phyloP scores from a whole-genome alignment of 108 stramenopile species.

The Nitzschia sp. region DNA sequence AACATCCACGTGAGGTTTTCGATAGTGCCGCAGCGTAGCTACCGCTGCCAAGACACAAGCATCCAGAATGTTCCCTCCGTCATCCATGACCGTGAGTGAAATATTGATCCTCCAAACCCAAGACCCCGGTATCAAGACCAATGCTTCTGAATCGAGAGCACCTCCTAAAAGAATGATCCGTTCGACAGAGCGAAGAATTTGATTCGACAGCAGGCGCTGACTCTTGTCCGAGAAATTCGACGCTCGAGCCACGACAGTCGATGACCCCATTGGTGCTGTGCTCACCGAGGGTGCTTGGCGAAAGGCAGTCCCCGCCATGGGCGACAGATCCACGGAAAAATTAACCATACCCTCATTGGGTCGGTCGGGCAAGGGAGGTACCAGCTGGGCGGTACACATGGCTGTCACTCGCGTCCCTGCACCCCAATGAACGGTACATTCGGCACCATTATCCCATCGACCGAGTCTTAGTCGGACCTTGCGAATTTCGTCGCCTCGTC shows the following conservation, averaged over 20 bases:
- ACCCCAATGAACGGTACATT: slow-evolving; percentile 81
- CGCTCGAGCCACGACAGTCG: slow-evolving; percentile 20
- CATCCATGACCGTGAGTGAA: slow-evolving; percentile 76
- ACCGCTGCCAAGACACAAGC: slow-evolving; percentile 88
- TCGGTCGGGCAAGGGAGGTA: slow-evolving; percentile 84
- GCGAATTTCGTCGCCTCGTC: slow-evolving; percentile 63
- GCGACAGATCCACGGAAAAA: slow-evolving; percentile 83
- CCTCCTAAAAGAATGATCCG: slow-evolving; percentile 73
- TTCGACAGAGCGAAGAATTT: slow-evolving; percentile 73
- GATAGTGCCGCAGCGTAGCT: slow-evolving; percentile 90
- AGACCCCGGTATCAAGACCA: slow-evolving; percentile 78
- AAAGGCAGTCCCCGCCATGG: slow-evolving; percentile 80
- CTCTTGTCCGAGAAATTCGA: slow-evolving; percentile 41
- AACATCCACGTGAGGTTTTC: slow-evolving; percentile 73
- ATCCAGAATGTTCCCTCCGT: slow-evolving; percentile 85
- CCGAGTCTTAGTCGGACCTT: slow-evolving; percentile 61
- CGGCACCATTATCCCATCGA: slow-evolving; percentile 71
- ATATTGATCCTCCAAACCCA: slow-evolving; percentile 91
- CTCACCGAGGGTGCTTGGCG: slow-evolving; percentile 60
- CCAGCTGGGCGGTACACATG: slow-evolving; percentile 55
- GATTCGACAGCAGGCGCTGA: slow-evolving; percentile 62
- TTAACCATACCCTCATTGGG: slow-evolving; percentile 85
- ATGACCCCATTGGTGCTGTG: slow-evolving; percentile 47
- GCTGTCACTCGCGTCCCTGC: slow-evolving; percentile 60
- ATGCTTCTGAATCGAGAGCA: slow-evolving; percentile 89